Percentiles rank a stretch among this genome's conserved stretches.
phyloP scores from a whole-genome alignment of 164 flowering plant genomes.

The Dillenia suffruticosa region DNA sequence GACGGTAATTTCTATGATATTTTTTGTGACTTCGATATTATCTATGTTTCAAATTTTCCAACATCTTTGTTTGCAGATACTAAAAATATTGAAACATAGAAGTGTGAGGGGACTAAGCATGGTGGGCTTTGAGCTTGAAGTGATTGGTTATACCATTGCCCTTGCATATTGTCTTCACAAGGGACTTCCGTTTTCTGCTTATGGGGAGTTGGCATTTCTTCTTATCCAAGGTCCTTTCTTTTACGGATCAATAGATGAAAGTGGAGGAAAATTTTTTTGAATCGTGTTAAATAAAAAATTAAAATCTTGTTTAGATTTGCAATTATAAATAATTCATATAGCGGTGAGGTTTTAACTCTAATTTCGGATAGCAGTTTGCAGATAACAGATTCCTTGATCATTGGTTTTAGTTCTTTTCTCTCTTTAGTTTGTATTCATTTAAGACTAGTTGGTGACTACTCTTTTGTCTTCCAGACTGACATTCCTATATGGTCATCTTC shows the following conservation, averaged over 20 bases:
- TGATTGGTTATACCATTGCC: constrained; percentile 86
- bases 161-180: constrained; percentile 91
- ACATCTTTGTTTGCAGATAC: constrained; percentile 45
- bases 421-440: too few species aligned
- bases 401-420: too few species aligned
- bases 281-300: too few species aligned
- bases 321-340: too few species aligned
- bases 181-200: constrained; percentile 94
- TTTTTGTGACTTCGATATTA: background rate
- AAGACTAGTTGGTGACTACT: too few species aligned
- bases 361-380: too few species aligned
- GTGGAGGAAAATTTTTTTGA: too few species aligned
- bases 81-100: constrained; percentile 68
- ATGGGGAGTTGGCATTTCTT: constrained; percentile 81
- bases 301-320: background rate
- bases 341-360: too few species aligned
- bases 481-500: constrained; percentile 11
- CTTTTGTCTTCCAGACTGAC: too few species aligned
- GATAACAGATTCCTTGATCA: too few species aligned
- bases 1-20: background rate
- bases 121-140: constrained; percentile 87
- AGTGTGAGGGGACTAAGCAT: constrained; percentile 91
- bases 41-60: background rate
- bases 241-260: background rate
- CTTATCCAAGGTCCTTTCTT: constrained; percentile 65